Evolutionary conservation across 768 basidiomycete species (phyloP).

Genomic region (Boletus rubropictus): DNA sequence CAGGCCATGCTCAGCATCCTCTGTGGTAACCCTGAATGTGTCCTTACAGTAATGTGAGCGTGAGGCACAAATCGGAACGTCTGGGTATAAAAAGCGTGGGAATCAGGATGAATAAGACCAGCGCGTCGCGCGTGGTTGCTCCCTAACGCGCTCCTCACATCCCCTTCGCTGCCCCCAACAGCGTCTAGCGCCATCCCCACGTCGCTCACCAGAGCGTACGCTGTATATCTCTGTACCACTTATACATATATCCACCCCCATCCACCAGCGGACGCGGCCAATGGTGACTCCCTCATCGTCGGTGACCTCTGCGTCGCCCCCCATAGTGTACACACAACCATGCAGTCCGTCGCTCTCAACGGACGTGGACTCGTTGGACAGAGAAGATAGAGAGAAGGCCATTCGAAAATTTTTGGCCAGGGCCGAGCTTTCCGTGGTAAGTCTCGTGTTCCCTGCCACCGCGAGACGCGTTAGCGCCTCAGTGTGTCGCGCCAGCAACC

Average conservation of each 20-base stretch:
- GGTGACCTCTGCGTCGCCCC: constrained; percentile 77
- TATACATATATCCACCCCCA: constrained; percentile 15
- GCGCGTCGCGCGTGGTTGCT: constrained; percentile 34
- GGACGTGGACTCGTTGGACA: constrained; percentile 41
- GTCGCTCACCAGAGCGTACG: constrained; percentile 7
- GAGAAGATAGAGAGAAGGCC: constrained; percentile 59
- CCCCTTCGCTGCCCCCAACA: constrained; percentile 28
- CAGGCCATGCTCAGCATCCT: constrained; percentile 11
- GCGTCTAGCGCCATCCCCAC: constrained; percentile 20
- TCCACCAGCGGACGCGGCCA: constrained; percentile 24
- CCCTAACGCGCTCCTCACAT: constrained; percentile 36
- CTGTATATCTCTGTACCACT: constrained; percentile 14
- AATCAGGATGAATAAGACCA: constrained; percentile 34
- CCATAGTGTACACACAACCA: constrained; percentile 54
- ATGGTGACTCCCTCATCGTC: constrained; percentile 83
- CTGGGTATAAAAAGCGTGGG: constrained; percentile 29
- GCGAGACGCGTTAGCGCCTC: constrained; percentile 44
- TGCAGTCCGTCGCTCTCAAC: constrained; percentile 36
- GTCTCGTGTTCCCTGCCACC: constrained; percentile 33
- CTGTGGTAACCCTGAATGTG: too few relatives aligned
- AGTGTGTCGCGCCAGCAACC: constrained; percentile 20
- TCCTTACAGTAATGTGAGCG: constrained; percentile 9
- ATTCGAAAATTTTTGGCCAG: constrained; percentile 73
- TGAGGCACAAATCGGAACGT: constrained; percentile 17
- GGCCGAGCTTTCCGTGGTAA: constrained; percentile 75